Base-by-base conservation (phyloP, 2,329 filamentous ascomycete species). In the Lasiodiplodia hormozganensis region DNA sequence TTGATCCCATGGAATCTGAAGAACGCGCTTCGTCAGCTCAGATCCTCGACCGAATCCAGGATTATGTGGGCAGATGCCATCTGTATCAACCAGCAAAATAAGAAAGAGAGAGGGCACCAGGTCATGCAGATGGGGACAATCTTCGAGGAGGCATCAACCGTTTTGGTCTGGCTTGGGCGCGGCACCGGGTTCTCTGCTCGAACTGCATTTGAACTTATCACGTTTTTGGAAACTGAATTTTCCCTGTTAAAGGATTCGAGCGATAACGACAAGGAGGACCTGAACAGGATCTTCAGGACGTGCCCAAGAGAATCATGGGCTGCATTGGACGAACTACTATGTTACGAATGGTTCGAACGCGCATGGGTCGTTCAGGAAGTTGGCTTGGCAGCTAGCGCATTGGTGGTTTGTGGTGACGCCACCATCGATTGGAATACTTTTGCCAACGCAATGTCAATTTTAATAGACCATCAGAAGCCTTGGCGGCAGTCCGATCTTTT, bases 311-410 rank as follows among this genome's bases (percentile, higher is more conserved):
- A 28, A 28, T 28, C 4, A 28, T 28, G 28, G 28, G 28, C 28
- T 6, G 28, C 1, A 1, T 28, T 28, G 1, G 4, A 28, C 28
- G 1, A 6, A 7, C 0, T 28, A 28, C 5, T 28, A 28, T 0
- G 4, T 28, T 28, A 28, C 28, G 0, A 7, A 28, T 28, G 28
- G 28, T 28, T 28, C 28, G 4, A 6, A 28, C 28, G 28, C 28
- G 28, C 28, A 28, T 25, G 21, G 12, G 51, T n/a, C 10, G 14
- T 12, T n/a, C n/a, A 53, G 5, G 10, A 25, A 23, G 51, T 28
- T 1, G 28, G 28, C 28, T 6, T 28, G 28, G 28, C 28, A 28
- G 1, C 28, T 6, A 28, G 4, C 0, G 28, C 28, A 28, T 7
- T 28, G 28, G 28, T 28, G 28, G 28, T 28, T 28, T 28, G 5